Evolutionary conservation across 2,329 filamentous ascomycete species (phyloP).

Genomic region (Orbilia oligospora): DNA sequence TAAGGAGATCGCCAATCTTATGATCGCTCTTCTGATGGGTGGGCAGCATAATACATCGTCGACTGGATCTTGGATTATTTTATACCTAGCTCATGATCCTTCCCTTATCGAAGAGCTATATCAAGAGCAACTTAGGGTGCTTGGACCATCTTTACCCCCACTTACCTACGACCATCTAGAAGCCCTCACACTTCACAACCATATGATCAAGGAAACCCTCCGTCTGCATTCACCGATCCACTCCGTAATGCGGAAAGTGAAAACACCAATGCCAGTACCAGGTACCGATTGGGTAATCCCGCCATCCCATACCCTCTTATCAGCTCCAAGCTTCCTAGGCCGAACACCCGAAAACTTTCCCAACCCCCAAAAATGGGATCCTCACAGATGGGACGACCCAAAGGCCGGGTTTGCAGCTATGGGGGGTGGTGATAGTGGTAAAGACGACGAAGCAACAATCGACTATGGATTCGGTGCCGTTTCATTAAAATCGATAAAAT

Average conservation of each 20-base stretch:
- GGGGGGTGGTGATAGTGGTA: conserved; percentile 67
- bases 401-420: conserved; percentile 70
- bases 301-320: conserved; percentile 82
- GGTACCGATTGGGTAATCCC: conserved; percentile 88
- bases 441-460: conserved; percentile 79
- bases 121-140: conserved; percentile 80
- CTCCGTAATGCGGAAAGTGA: conserved; percentile 93
- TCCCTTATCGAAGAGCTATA: conserved; percentile 85
- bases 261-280: conserved; percentile 85
- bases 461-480: conserved; percentile 96
- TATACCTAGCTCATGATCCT: conserved; percentile 82
- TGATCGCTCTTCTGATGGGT: conserved; percentile 93
- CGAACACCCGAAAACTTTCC: conserved; percentile 83
- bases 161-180: conserved; percentile 83
- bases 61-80: conserved; percentile 86
- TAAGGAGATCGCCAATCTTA: conserved; percentile 88
- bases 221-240: conserved; percentile 93
- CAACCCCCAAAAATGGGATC: conserved; percentile 85
- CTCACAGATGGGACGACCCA: conserved; percentile 85
- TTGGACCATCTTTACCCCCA: conserved; percentile 81
- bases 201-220: conserved; percentile 91
- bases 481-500: conserved; percentile 84
- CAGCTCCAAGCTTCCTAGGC: conserved; percentile 86
- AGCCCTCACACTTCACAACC: conserved; percentile 83
- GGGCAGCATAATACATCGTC: conserved; percentile 91